phyloP scores from a whole-genome alignment of 192 early-diverging fungal species.

The Polychytrium aggregatum region DNA sequence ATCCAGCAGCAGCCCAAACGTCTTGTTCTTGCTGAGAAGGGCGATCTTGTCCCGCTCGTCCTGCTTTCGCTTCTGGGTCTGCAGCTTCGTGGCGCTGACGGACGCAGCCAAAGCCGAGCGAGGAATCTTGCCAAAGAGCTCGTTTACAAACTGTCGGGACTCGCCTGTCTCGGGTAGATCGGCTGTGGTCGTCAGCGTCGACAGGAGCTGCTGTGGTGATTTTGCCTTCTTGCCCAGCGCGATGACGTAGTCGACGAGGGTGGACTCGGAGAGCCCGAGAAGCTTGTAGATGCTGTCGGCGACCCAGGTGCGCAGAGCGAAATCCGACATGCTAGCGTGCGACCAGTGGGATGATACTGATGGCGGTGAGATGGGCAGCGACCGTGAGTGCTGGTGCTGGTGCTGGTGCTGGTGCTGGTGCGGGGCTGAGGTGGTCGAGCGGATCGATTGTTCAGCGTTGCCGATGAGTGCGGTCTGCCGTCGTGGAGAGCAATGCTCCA shows the following conservation, averaged over 20 bases:
- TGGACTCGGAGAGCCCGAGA: conserved; percentile 54
- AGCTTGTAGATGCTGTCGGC: conserved; percentile 56
- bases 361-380: no score
- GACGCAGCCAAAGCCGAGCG: conserved; percentile 7
- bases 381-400: no score
- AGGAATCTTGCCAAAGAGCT: conserved; percentile 51
- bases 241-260: conserved; percentile 58
- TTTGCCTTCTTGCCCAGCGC: conserved; percentile 52
- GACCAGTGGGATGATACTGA: no score
- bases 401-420: no score
- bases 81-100: not conserved
- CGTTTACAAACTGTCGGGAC: conserved; percentile 48
- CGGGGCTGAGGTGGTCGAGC: no score
- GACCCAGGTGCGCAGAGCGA: conserved; percentile 26
- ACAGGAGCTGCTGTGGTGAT: conserved; percentile 36
- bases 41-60: conserved; percentile 13
- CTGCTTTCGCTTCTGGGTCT: conserved; percentile 18
- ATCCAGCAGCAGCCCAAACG: conserved; percentile 21
- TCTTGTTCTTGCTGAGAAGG: conserved; percentile 24
- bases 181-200: conserved; percentile 35
- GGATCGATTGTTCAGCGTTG: no score
- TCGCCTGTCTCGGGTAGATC: conserved; percentile 48
- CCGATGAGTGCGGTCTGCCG: no score
- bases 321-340: conserved; percentile 8
- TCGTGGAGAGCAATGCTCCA: no score